Base-by-base conservation (phyloP, 176 grass and related monocot genomes). In the Avena atlantica region DNA sequence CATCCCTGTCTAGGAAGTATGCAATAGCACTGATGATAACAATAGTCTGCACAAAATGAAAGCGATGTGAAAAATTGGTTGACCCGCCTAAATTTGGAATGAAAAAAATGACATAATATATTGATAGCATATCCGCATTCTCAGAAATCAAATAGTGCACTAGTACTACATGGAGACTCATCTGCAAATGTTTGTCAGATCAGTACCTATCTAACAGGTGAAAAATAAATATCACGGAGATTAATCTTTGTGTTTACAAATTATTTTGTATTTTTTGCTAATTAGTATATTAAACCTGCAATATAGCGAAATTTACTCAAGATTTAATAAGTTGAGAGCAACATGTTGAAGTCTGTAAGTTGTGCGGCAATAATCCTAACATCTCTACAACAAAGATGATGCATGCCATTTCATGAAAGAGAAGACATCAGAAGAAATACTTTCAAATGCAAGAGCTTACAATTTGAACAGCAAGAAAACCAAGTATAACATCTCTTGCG, bases 401-500 rank as follows among this genome's bases (percentile, higher is more conserved):
- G 19, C 15, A 65, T 49, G 36, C 12, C 23, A 57, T 70, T 85
- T 76, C 61, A 23, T 51, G 19, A 81, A 78, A 34, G 23, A 51
- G 40, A 36, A 80, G 8, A 57, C 36, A 74, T 27, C 0, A 48
- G 79, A 84, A 49, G 20, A 67, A 80, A 42, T 75, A 27, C 16
- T 37, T 61, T 44, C 14, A 85, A 78, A 64, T 77, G 42, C 11
- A 85, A 66, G 50, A 78, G 50, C 94, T 92, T 93, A 99, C 97
- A 85, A 90, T 92, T 88, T 99, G 97, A 74, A 99, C 89, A 6
- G 91, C 89, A 88, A 99, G 82, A 84, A 99, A 96, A 71, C 96
- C 94, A 2, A 99, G 94, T 42, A 99, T 67, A 82, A 99, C 92
- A 93, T 99, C 97, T 90, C 97, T 93, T 11, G 94, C 92, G 50